Evolutionary conservation across 139 green algal species (phyloP).

Genomic region (Closterium sp.): DNA sequence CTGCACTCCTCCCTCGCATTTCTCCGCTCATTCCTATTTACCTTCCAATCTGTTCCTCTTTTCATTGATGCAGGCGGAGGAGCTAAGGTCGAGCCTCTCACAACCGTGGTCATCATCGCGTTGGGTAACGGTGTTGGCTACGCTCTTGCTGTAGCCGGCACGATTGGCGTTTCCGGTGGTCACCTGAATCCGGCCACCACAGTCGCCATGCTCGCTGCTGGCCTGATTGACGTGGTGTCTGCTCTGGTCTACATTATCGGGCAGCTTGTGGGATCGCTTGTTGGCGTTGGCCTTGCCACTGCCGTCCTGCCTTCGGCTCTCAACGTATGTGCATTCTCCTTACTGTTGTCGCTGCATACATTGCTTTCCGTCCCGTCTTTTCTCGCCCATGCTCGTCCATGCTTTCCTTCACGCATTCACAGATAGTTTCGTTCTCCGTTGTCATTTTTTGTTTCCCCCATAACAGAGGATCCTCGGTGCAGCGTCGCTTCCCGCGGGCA

Average conservation of each 20-base stretch:
- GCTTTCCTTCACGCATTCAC: not conserved
- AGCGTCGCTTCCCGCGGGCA: not conserved
- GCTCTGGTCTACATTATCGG: constrained; percentile 37
- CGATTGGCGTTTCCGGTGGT: constrained; percentile 36
- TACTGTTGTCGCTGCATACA: too few species aligned
- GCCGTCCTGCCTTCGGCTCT: not conserved
- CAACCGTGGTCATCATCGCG: constrained; percentile 6
- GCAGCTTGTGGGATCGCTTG: constrained; percentile 27
- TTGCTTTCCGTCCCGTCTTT: too few species aligned
- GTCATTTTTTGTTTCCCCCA: too few species aligned
- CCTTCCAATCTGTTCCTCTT: not conserved
- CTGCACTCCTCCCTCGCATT: not conserved
- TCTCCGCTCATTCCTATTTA: not conserved
- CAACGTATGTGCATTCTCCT: not conserved
- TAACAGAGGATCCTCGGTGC: not conserved
- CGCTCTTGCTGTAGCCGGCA: constrained; percentile 17
- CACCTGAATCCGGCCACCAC: constrained; percentile 53
- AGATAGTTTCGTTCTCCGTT: too few species aligned
- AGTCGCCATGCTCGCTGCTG: constrained; percentile 30
- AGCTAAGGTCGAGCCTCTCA: not conserved
- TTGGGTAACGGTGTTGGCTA: constrained; percentile 36
- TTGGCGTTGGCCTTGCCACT: constrained; percentile 8
- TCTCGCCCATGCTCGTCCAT: too few species aligned
- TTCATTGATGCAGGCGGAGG: not conserved
- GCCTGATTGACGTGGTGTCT: constrained; percentile 8